Conservation (phyloP, 495 filamentous ascomycete genomes). For the Penicillium cinerascens region DNA sequence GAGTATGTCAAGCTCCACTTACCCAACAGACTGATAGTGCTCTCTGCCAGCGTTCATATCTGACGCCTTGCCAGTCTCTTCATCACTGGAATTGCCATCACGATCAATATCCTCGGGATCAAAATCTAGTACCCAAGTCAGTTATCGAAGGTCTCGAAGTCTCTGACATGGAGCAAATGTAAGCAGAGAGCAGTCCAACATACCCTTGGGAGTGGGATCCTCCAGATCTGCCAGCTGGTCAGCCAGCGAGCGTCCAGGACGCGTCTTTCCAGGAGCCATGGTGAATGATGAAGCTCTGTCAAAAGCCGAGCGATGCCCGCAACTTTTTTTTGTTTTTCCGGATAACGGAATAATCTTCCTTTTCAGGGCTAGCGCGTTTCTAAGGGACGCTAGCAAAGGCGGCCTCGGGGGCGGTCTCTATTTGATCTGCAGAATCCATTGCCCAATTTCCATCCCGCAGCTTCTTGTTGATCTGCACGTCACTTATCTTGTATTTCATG, state of each 20-base stretch:
- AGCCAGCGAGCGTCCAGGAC: constrained; percentile 44
- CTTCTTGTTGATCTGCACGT: constrained; percentile 2
- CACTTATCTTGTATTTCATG: background rate
- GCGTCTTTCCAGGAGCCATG: constrained; percentile 29
- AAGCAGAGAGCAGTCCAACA: background rate
- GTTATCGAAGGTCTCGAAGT: constrained; percentile 8
- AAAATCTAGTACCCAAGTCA: constrained; percentile 56
- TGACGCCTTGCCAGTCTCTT: constrained; percentile 35
- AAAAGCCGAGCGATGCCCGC: constrained; percentile 10
- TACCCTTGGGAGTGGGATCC: constrained; percentile 60
- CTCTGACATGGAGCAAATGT: background rate
- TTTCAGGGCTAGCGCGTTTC: constrained; percentile 5
- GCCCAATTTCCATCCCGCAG: background rate
- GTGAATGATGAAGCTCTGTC: constrained; percentile 4
- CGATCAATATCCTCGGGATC: constrained; percentile 77
- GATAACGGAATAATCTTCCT: constrained; percentile 26
- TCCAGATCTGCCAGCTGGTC: constrained; percentile 64
- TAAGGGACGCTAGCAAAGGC: background rate
- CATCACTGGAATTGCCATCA: constrained; percentile 50
- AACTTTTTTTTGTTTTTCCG: constrained; percentile 37
- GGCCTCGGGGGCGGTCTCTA: background rate
- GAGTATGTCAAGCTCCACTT: constrained; percentile 19
- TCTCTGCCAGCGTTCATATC: constrained; percentile 61
- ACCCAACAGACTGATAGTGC: constrained; percentile 84
- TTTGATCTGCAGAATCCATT: constrained; percentile 22